These are phyloP conservation scores for Leccinum discolor DNA, from an alignment of 1,284 basidiomycete genomes.

Conservation along the genomic window DNA sequence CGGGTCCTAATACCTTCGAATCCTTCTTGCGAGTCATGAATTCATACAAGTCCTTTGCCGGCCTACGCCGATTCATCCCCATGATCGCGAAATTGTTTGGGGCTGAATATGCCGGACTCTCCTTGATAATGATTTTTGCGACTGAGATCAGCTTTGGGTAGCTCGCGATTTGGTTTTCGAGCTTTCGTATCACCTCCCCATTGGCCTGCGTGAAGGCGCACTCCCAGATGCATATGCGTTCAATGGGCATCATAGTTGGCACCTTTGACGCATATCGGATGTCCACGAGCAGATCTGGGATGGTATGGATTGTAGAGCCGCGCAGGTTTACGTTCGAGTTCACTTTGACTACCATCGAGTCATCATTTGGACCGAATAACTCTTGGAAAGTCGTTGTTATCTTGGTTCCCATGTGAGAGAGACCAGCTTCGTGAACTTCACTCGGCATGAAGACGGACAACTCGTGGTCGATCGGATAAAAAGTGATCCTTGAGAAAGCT, in stretches of 20 bases:
- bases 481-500: not conserved
- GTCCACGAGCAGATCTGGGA: not conserved
- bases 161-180: not conserved
- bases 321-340: not conserved
- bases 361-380: not conserved
- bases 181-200: not conserved
- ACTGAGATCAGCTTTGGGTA: not conserved
- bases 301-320: not conserved
- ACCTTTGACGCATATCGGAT: not conserved
- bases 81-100: not conserved
- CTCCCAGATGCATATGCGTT: not conserved
- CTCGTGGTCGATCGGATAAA: not conserved
- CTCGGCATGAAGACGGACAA: not conserved
- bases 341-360: not conserved
- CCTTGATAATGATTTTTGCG: not conserved
- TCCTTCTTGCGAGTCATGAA: not conserved
- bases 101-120: not conserved
- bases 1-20: not conserved
- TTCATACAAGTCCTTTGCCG: not conserved
- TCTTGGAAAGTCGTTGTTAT: not conserved
- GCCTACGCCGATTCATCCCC: not conserved
- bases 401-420: not conserved
- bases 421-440: not conserved
- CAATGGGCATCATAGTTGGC: not conserved
- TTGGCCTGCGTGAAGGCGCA: not conserved